These are phyloP conservation scores for Garcia nutans DNA, from an alignment of 345 rosid species.

Conservation along the genomic window DNA sequence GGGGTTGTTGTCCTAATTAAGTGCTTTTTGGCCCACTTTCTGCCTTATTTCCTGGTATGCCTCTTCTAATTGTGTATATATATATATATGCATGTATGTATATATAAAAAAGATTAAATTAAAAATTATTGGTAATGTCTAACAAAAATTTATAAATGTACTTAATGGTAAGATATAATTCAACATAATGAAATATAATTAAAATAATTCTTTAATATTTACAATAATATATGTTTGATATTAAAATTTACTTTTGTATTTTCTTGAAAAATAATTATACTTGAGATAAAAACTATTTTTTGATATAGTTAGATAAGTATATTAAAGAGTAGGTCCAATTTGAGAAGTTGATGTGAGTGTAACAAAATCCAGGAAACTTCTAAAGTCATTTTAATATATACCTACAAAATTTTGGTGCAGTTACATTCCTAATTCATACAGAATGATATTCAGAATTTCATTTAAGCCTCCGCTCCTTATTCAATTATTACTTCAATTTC, in stretches of 20 bases:
- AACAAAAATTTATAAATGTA: no score
- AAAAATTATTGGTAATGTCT: no score
- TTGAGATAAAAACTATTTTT: no score
- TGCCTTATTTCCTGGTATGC: neutral
- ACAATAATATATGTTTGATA: no score
- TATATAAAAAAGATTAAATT: no score
- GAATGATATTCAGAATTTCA: neutral
- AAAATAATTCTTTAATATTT: no score
- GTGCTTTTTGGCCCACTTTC: neutral
- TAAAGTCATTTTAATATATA: neutral
- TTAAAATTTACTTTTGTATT: no score
- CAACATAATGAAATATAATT: no score
- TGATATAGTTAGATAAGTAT: neutral
- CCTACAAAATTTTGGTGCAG: constrained; percentile 1
- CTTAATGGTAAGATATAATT: no score
- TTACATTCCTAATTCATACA: neutral
- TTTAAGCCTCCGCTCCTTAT: neutral
- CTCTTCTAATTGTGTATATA: no score
- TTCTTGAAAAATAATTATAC: neutral
- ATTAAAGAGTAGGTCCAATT: neutral
- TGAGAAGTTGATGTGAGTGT: neutral
- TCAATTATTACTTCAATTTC: neutral
- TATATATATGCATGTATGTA: no score
- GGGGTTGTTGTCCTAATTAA: neutral
- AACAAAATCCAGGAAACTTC: neutral